phyloP scores from a whole-genome alignment of 2,329 filamentous ascomycete genomes.

The Fusarium nelsonii region DNA sequence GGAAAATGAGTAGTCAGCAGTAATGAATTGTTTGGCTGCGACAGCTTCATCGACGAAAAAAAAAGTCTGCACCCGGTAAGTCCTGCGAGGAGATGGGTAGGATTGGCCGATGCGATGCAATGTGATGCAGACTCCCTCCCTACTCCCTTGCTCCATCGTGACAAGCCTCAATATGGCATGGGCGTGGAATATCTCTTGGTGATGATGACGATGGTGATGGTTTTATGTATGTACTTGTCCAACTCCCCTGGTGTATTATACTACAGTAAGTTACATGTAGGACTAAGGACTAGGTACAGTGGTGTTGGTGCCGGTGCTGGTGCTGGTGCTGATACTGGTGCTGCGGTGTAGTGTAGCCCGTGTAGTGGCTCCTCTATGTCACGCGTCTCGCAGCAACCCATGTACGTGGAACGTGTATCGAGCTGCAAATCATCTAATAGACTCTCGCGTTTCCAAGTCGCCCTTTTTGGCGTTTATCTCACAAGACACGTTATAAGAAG shows the following conservation, averaged over 20 bases:
- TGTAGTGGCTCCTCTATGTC: constrained; percentile 33
- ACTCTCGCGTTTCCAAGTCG: constrained; percentile 39
- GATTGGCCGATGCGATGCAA: constrained; percentile 25
- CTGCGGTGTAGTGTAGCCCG: no score
- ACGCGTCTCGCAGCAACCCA: constrained; percentile 49
- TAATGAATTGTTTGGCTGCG: constrained; percentile 16
- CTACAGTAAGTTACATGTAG: background rate
- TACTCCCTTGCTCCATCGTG: constrained; percentile 32
- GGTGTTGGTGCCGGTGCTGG: background rate
- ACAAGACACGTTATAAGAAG: constrained; percentile 38
- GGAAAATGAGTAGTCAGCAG: constrained; percentile 21
- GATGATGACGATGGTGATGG: constrained; percentile 13
- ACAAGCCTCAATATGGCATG: constrained; percentile 34
- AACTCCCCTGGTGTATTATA: constrained; percentile 9
- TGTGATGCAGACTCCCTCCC: background rate
- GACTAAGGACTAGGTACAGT: background rate
- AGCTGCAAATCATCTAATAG: constrained; percentile 44
- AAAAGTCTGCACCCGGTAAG: constrained; percentile 31
- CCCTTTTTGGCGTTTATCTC: constrained; percentile 33
- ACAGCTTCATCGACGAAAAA: constrained; percentile 40
- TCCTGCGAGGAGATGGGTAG: constrained; percentile 31
- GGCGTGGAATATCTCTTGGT: constrained; percentile 11
- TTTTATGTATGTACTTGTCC: constrained; percentile 7
- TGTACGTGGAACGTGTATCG: constrained; percentile 47
- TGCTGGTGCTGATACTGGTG: background rate